phyloP scores from a whole-genome alignment of 371 early-diverging fungal species.

The Chytridiales sp. region DNA sequence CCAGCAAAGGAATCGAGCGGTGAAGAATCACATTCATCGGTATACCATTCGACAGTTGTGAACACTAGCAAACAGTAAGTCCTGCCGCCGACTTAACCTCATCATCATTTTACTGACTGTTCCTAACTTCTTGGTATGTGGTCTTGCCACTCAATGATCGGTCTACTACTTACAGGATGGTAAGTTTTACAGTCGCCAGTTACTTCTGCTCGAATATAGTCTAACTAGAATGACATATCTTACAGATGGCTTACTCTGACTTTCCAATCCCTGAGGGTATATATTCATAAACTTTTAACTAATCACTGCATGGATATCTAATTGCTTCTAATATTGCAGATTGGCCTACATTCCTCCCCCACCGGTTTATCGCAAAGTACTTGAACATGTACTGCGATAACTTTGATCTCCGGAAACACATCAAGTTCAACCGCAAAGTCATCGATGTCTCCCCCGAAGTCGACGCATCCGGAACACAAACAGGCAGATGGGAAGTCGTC shows the following conservation, averaged over 20 bases:
- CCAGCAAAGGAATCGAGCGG: slow-evolving; percentile 39
- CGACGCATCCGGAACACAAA: slow-evolving; percentile 28
- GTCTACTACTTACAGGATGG: no score
- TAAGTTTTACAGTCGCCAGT: not conserved
- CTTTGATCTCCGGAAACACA: slow-evolving; percentile 46
- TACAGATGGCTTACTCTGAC: slow-evolving; percentile 49
- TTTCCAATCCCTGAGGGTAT: slow-evolving; percentile 48
- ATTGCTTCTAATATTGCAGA: slow-evolving; percentile 8
- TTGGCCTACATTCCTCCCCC: slow-evolving; percentile 56
- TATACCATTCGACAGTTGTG: slow-evolving; percentile 51
- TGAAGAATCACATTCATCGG: slow-evolving; percentile 50
- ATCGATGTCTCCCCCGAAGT: slow-evolving; percentile 39
- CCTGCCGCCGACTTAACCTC: not conserved
- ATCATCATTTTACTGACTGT: not conserved
- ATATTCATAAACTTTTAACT: not conserved
- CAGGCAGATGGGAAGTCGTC: slow-evolving; percentile 47
- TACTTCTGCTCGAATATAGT: not conserved
- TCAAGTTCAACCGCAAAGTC: slow-evolving; percentile 50
- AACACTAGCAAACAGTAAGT: slow-evolving; percentile 52
- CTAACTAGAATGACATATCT: not conserved
- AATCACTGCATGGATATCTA: not conserved
- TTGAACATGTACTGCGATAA: slow-evolving; percentile 48
- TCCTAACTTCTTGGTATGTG: slow-evolving; percentile 6
- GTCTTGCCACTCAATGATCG: no score
- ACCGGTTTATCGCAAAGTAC: slow-evolving; percentile 46